A percentile compares a stretch with the other conserved stretches of the same genome.
Conservation (phyloP, 2,329 filamentous ascomycete species). For the Colletotrichum salicis region DNA sequence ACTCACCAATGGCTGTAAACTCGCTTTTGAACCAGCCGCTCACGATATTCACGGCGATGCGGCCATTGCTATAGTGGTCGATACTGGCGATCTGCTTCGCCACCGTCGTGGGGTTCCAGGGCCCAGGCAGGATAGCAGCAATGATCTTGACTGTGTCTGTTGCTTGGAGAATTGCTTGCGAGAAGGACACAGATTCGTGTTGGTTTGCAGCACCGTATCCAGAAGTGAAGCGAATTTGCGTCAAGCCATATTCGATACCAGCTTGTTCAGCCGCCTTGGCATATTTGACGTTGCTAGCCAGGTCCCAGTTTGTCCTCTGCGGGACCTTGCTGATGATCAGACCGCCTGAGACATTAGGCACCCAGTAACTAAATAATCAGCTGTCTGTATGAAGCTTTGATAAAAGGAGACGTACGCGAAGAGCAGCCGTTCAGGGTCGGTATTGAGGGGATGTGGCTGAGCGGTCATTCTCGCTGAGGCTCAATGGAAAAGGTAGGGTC, state of each 20-base stretch:
- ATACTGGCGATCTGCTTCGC: slow-evolving; percentile 65
- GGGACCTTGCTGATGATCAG: slow-evolving; percentile 63
- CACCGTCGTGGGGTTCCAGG: slow-evolving; percentile 61
- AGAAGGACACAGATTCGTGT: slow-evolving; percentile 63
- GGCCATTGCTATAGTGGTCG: slow-evolving; percentile 61
- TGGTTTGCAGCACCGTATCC: slow-evolving; percentile 60
- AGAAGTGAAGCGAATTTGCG: slow-evolving; percentile 64
- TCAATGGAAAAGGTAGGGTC: too few relatives aligned
- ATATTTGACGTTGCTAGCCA: slow-evolving; percentile 59
- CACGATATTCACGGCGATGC: slow-evolving; percentile 63
- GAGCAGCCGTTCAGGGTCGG: slow-evolving; percentile 34
- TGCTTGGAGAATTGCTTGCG: slow-evolving; percentile 58
- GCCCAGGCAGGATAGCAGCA: slow-evolving; percentile 60
- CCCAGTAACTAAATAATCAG: slow-evolving; percentile 56
- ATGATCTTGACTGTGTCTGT: slow-evolving; percentile 62
- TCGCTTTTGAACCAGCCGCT: slow-evolving; percentile 64
- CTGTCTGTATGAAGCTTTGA: not conserved
- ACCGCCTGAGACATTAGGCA: slow-evolving; percentile 64
- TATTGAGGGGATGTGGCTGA: slow-evolving; percentile 28
- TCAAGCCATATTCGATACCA: slow-evolving; percentile 62
- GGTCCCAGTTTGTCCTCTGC: slow-evolving; percentile 60
- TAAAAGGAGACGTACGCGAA: slow-evolving; percentile 37
- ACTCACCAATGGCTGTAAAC: slow-evolving; percentile 62
- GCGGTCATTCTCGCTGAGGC: not conserved
- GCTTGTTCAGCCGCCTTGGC: slow-evolving; percentile 58